Conservation (phyloP, 805 yeast genomes). For the Kuraishia ogatae region DNA sequence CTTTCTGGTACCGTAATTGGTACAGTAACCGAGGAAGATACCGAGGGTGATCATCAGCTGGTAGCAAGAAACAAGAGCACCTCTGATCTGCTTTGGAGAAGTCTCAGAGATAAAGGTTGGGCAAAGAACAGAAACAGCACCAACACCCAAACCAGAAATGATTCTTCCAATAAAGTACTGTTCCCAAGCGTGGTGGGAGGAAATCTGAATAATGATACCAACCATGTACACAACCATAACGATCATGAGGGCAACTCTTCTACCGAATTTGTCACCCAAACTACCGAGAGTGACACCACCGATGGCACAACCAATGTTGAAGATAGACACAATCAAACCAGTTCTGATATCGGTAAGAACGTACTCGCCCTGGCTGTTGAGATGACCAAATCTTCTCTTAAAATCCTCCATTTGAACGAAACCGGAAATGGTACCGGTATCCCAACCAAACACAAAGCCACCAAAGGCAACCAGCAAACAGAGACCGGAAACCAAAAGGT, state of each 20-base stretch:
- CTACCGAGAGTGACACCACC: constrained; percentile 58
- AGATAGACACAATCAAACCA: constrained; percentile 61
- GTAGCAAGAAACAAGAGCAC: constrained; percentile 60
- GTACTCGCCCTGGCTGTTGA: constrained; percentile 27
- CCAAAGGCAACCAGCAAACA: constrained; percentile 64
- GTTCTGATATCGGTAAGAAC: constrained; percentile 42
- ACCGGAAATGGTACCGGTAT: constrained; percentile 72
- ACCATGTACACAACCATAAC: constrained; percentile 49
- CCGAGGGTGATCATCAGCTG: constrained; percentile 66
- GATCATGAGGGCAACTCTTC: constrained; percentile 46
- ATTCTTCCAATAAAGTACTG: constrained; percentile 60
- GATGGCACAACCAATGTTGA: constrained; percentile 64
- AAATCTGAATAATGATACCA: constrained; percentile 54
- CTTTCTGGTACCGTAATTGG: constrained; percentile 53
- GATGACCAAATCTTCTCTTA: constrained; percentile 41
- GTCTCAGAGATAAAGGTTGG: constrained; percentile 61
- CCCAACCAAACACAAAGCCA: constrained; percentile 74
- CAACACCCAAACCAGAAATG: constrained; percentile 47
- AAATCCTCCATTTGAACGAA: constrained; percentile 59
- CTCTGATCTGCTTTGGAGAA: constrained; percentile 64
- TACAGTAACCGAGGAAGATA: constrained; percentile 63
- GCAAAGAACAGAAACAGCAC: constrained; percentile 41
- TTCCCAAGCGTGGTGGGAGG: constrained; percentile 46
- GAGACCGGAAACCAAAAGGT: constrained; percentile 18
- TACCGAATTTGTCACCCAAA: constrained; percentile 50